Base-by-base conservation (phyloP, 2,329 filamentous ascomycete species). In the Xenosphaeropsis pyriputrescens region DNA sequence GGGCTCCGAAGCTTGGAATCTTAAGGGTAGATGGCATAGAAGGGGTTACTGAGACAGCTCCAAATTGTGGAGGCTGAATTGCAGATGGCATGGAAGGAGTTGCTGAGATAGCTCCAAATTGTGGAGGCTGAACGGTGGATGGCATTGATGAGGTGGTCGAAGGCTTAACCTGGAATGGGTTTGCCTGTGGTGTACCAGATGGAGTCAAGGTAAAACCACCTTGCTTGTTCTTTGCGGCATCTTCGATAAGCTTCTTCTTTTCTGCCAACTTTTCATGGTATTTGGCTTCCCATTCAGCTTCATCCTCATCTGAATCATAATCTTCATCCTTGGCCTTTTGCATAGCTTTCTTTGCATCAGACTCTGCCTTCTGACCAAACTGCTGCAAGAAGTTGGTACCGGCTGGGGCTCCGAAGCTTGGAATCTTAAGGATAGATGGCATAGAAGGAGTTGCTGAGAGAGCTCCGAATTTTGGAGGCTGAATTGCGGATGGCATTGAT, bases 301-400 rank as follows among this genome's bases (percentile, higher is more conserved):
- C 44, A 34, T 48, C 47, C 6, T 55, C 52, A 16, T 55, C 52
- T 3, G 50, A 52, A 36, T 55, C 53, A 31, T 45, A 45, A 12
- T 55, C 52, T 14, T 50, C 48, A 16, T 46, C 48, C 35, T 45
- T 51, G 4, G 46, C 49, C 29, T 47, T 49, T 39, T 52, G 40
- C 43, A 54, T 44, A 5, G 40, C 36, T 15, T 46, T 38, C 16
- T 49, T 31, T 26, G 22, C 22, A 26, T 26, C 22, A 9, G 22
- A 26, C 18, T 53, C 50, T 3, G 36, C 41, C 12, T 47, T 42
- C 39, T 49, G 38, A 5, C 37, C 43, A 38, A 54, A 51, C 35
- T 51, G 50, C 12, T 45, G 44, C 29, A 48, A 19, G 38, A 49
- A 49, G 33, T 52, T 45, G 6, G 38, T 39, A 29, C 44, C 30